Evolutionary conservation across 805 yeast species (phyloP).

Genomic region (Candida taoyuanica): DNA sequence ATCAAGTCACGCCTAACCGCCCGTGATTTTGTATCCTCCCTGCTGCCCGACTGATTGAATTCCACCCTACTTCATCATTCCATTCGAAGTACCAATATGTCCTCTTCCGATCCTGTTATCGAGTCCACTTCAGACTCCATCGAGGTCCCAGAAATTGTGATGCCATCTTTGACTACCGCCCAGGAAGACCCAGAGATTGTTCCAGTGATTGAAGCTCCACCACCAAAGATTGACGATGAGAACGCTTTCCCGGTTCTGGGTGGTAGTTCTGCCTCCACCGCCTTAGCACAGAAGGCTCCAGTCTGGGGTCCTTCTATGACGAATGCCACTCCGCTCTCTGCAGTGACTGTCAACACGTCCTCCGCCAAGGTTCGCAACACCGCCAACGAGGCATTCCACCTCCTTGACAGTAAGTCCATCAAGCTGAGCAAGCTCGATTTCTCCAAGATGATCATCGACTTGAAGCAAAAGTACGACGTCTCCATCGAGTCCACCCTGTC

Average conservation of each 20-base stretch:
- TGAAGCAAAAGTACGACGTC: constrained; percentile 57
- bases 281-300: neutral
- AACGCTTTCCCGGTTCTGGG: constrained; percentile 66
- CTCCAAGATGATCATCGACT: constrained; percentile 56
- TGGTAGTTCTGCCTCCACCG: constrained; percentile 23
- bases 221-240: constrained; percentile 46
- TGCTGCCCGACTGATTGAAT: too few species aligned
- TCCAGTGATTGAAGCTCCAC: constrained; percentile 16
- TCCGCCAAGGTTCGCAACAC: constrained; percentile 19
- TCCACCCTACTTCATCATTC: too few species aligned
- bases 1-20: too few species aligned
- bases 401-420: constrained; percentile 65
- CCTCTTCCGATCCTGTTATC: too few species aligned
- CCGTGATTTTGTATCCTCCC: too few species aligned
- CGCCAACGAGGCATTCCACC: constrained; percentile 58
- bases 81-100: too few species aligned
- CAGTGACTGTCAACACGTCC: constrained; percentile 9
- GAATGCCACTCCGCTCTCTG: constrained; percentile 22
- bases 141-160: too few species aligned
- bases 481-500: constrained; percentile 82
- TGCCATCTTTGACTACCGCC: too few species aligned
- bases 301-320: constrained; percentile 39
- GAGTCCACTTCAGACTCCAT: too few species aligned
- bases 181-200: neutral
- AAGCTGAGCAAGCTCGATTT: constrained; percentile 61